Percentiles rank a stretch among this genome's conserved stretches.
These are phyloP conservation scores for Starmerella lactis-condensi DNA, from an alignment of 805 yeast genomes.

Conservation along the genomic window DNA sequence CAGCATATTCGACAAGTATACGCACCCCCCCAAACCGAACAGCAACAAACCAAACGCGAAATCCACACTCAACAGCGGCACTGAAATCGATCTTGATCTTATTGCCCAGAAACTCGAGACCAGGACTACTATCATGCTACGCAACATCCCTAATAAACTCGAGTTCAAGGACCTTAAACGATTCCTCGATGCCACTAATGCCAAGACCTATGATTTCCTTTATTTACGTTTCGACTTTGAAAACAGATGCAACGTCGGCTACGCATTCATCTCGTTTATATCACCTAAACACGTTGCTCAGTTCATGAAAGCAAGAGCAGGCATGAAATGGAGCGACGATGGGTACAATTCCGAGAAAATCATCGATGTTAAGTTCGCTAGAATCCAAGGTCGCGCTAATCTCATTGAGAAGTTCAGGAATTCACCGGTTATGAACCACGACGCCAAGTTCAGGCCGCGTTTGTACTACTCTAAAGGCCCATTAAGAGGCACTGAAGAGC, in stretches of 20 bases:
- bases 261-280: constrained; percentile 35
- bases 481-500: constrained; percentile 26
- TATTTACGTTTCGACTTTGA: constrained; percentile 35
- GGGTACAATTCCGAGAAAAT: constrained; percentile 31
- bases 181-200: constrained; percentile 30
- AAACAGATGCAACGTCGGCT: constrained; percentile 38
- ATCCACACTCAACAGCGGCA: background rate
- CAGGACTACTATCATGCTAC: constrained; percentile 34
- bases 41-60: background rate
- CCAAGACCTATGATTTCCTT: constrained; percentile 24
- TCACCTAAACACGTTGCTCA: constrained; percentile 28
- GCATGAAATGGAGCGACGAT: constrained; percentile 29
- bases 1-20: too few species aligned
- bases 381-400: constrained; percentile 31
- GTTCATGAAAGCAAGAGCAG: constrained; percentile 30
- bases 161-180: constrained; percentile 30
- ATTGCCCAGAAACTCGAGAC: constrained; percentile 28
- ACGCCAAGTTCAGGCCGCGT: constrained; percentile 31
- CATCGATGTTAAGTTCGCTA: constrained; percentile 35
- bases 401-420: constrained; percentile 32
- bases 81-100: constrained; percentile 22
- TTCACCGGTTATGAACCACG: constrained; percentile 33
- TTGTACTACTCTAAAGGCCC: constrained; percentile 31
- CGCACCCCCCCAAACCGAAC: too few species aligned
- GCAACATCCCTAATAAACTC: constrained; percentile 37